phyloP scores from a whole-genome alignment of 2,329 filamentous ascomycete species.

The Gnomoniopsis smithogilvyi region DNA sequence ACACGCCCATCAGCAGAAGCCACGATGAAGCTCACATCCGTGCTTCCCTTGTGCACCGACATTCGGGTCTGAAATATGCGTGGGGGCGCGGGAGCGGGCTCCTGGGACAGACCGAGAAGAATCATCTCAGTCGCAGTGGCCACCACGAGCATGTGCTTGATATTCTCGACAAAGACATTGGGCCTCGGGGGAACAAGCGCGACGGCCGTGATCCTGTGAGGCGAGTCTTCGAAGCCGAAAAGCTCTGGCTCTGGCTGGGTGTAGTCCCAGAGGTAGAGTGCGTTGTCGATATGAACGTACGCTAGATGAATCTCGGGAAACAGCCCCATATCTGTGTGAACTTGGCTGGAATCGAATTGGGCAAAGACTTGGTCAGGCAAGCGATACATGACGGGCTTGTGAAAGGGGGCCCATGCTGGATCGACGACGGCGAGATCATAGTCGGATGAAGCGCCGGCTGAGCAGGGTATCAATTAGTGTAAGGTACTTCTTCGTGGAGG shows the following conservation, averaged over 20 bases:
- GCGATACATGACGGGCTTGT: constrained; percentile 79
- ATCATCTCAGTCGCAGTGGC: constrained; percentile 83
- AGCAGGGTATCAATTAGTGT: constrained; percentile 24
- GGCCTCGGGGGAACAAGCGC: constrained; percentile 80
- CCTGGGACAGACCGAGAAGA: constrained; percentile 72
- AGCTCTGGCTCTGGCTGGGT: constrained; percentile 87
- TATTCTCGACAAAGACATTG: constrained; percentile 81
- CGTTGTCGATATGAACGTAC: constrained; percentile 94
- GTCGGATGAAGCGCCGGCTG: constrained; percentile 86
- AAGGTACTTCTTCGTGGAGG: not conserved
- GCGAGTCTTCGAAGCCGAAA: constrained; percentile 87
- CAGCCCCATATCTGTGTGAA: constrained; percentile 90
- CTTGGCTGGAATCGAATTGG: constrained; percentile 82
- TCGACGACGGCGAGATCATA: constrained; percentile 74
- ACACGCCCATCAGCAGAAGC: constrained; percentile 85
- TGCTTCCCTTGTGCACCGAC: constrained; percentile 71
- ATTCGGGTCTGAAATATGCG: constrained; percentile 87
- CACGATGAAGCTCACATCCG: constrained; percentile 74
- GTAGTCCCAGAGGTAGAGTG: constrained; percentile 96
- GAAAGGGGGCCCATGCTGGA: constrained; percentile 81
- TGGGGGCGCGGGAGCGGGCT: constrained; percentile 59
- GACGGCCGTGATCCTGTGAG: constrained; percentile 85
- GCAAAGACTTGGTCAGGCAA: constrained; percentile 92
- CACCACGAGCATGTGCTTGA: constrained; percentile 85
- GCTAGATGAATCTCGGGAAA: constrained; percentile 94